Evolutionary conservation across 208 protist species (phyloP).

Genomic region (Leishmania aethiopica): DNA sequence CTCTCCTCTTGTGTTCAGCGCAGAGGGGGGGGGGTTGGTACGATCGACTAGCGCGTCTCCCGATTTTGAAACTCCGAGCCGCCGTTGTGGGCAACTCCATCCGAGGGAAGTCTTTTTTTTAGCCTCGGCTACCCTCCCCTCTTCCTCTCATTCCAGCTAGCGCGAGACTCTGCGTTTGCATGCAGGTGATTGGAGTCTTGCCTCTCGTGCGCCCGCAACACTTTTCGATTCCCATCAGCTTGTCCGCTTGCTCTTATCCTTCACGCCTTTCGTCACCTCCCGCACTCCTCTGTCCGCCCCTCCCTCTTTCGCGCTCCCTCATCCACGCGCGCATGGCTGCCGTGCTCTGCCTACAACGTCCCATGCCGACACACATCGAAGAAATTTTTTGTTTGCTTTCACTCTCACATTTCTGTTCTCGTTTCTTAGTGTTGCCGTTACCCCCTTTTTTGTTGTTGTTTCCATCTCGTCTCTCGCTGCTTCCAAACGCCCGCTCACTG

Average conservation of each 20-base stretch:
- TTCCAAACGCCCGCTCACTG: not conserved
- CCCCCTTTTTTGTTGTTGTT: not conserved
- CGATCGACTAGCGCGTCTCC: not conserved
- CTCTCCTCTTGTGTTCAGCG: not conserved
- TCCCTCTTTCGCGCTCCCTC: not conserved
- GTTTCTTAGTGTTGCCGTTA: not conserved
- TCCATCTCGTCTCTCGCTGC: not conserved
- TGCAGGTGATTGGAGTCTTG: not conserved
- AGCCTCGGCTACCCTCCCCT: not conserved
- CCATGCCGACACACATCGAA: not conserved
- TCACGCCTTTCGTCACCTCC: not conserved
- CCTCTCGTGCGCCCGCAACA: not conserved
- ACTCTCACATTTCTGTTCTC: not conserved
- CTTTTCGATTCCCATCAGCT: not conserved
- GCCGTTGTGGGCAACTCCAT: not conserved
- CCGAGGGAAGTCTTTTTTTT: not conserved
- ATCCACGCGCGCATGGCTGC: no score
- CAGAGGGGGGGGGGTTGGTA: not conserved
- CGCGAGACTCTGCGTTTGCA: not conserved
- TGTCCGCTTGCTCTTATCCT: not conserved
- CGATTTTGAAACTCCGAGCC: not conserved
- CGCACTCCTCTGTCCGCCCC: not conserved
- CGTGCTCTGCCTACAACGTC: not conserved
- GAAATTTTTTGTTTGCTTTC: not conserved
- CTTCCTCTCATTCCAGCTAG: not conserved